Conservation (phyloP, 371 early-diverging fungal genomes). For the Quaeritorhiza haematococci region DNA sequence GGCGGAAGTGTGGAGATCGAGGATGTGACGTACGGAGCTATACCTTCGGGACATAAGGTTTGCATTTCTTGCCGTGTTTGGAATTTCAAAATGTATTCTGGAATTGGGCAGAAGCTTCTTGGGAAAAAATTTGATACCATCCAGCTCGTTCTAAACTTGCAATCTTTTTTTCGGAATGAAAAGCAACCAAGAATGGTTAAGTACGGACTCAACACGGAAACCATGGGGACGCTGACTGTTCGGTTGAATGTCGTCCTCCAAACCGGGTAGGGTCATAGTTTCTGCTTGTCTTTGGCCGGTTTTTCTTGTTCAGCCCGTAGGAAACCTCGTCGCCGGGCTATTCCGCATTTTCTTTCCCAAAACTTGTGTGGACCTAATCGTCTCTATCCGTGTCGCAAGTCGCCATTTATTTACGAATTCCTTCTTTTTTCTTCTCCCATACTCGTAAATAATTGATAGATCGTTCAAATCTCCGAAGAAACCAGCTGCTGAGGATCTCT, state of each 20-base stretch:
- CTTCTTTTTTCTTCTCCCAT: too few relatives aligned
- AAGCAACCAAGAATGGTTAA: slow-evolving; percentile 20
- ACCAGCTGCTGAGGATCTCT: not conserved
- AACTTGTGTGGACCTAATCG: too few relatives aligned
- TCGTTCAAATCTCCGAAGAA: too few relatives aligned
- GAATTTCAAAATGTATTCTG: not conserved
- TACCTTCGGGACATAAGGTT: slow-evolving; percentile 16
- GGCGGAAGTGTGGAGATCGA: slow-evolving; percentile 31
- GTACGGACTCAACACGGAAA: slow-evolving; percentile 36
- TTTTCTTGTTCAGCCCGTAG: too few relatives aligned
- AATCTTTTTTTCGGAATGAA: not conserved
- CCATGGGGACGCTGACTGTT: slow-evolving; percentile 26
- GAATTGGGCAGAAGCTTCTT: not conserved
- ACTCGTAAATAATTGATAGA: too few relatives aligned
- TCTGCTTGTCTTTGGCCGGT: too few relatives aligned
- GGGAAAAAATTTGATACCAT: too few relatives aligned
- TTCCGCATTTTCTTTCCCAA: too few relatives aligned
- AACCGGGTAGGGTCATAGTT: slow-evolving; percentile 13
- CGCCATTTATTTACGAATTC: too few relatives aligned
- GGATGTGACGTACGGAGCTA: slow-evolving; percentile 14
- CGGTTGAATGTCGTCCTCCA: slow-evolving; percentile 23
- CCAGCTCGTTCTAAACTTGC: too few relatives aligned
- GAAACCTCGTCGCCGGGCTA: too few relatives aligned
- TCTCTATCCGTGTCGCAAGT: too few relatives aligned
- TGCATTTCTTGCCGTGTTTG: not conserved